Base-by-base conservation (phyloP, 768 basidiomycete species). In the Sutorius australiensis region DNA sequence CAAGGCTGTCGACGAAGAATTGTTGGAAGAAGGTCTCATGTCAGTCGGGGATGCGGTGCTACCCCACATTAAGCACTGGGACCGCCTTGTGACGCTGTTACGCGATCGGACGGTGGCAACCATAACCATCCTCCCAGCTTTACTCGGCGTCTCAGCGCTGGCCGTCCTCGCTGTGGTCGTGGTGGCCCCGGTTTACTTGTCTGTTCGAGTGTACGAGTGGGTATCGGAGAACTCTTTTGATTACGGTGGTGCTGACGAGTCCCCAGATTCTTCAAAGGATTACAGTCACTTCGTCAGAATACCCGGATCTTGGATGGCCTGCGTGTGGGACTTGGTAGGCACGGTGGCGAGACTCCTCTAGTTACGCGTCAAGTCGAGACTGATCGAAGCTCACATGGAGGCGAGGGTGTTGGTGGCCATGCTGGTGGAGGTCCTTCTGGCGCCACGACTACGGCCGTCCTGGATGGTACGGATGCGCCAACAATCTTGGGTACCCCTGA, bases 51-150 rank as follows among this genome's bases (percentile, higher is more conserved):
- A 65, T 28, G 10, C 45, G 1, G 55, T 57, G 2, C 36, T 65
- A 6, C 63, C 63, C 8, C 58, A 57, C 17, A 53, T 64, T 19
- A 27, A 36, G 19, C 63, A 64, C 16, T 64, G 63, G 63, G 11
- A 59, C 24, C 53, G 63, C 6, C 56, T 63, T n/a, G 11, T 33
- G 13, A 24, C 32, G 12, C 1, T 56, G 7, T 12, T 61, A 17
- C 50, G 54, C n/a, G 28, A 54, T 14, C 38, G 38, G 38, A 4
- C 46, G 5, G 48, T 61, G 12, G 36, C 16, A 0, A 50, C 17
- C 3, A 24, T 60, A 11, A 50, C 47, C 2, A n/a, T 55, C 37
- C 42, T 65, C 21, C 58, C 63, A 14, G 51, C 41, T 6, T 4
- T 59, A 5, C 41, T 66, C 6, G 64, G 64, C 6, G 52, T 66